phyloP scores from a whole-genome alignment of 108 stramenopile species.

The Nitzschia putrida region DNA sequence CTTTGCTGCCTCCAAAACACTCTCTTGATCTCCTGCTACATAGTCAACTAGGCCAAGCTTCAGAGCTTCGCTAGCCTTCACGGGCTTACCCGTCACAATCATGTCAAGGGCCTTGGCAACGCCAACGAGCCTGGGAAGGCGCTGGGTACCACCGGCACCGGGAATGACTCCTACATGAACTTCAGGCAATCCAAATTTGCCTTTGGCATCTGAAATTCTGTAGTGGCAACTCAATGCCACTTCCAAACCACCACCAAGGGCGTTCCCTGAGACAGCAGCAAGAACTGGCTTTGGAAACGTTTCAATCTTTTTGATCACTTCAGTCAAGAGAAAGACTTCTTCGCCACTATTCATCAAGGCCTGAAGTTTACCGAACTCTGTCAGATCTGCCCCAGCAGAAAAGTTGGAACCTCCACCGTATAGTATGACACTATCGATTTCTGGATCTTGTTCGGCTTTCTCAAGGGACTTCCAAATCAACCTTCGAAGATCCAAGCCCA shows the following conservation, averaged over 20 bases:
- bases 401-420: conserved; percentile 84
- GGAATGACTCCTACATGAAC: conserved; percentile 95
- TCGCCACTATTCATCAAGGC: conserved; percentile 28
- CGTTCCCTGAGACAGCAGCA: conserved; percentile 89
- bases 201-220: conserved; percentile 61
- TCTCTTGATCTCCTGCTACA: conserved; percentile 20
- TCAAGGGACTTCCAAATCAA: conserved; percentile 28
- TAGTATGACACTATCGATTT: conserved; percentile 78
- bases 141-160: conserved; percentile 96
- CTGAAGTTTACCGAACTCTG: conserved; percentile 68
- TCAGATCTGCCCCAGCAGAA: conserved; percentile 98
- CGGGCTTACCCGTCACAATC: conserved; percentile 78
- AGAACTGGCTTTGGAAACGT: conserved; percentile 88
- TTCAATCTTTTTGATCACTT: conserved; percentile 66
- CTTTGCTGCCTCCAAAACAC: conserved; percentile 47
- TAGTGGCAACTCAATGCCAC: conserved; percentile 92
- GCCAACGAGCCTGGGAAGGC: conserved; percentile 88
- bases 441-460: conserved; percentile 25
- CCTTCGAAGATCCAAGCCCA: conserved; percentile 23
- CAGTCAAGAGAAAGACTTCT: conserved; percentile 53
- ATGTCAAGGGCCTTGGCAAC: conserved; percentile 75
- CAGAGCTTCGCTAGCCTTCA: conserved; percentile 59
- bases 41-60: conserved; percentile 62
- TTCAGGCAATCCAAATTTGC: conserved; percentile 91
- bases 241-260: conserved; percentile 95